phyloP scores from a whole-genome alignment of 1,284 basidiomycete species.

The Ustilago sp. region DNA sequence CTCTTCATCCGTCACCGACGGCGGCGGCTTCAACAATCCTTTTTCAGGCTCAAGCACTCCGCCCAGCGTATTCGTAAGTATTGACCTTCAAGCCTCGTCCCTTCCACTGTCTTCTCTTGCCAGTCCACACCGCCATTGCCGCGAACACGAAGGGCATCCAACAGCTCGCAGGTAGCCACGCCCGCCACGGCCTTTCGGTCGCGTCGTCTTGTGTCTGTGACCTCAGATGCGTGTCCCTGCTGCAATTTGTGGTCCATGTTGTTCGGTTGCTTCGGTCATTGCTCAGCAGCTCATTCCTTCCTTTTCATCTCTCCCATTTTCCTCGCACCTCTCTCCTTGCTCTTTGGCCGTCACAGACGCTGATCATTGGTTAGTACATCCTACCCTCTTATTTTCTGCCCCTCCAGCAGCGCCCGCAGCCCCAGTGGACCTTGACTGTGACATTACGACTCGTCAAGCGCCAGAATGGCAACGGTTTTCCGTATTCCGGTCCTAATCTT shows the following conservation, averaged over 20 bases:
- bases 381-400: constrained; percentile 16
- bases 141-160: not conserved
- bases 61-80: constrained; percentile 63
- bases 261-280: not conserved
- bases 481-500: constrained; percentile 35
- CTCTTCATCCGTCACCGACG: constrained; percentile 19
- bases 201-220: not conserved
- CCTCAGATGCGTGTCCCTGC: not conserved
- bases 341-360: constrained; percentile 37
- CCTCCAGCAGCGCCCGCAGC: constrained; percentile 6
- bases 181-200: not conserved
- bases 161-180: not conserved
- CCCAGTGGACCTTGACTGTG: not conserved
- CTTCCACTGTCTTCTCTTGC: no score
- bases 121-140: not conserved
- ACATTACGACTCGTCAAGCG: constrained; percentile 22
- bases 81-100: not conserved
- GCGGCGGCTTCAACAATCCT: constrained; percentile 19
- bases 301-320: constrained; percentile 9
- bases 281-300: constrained; percentile 18
- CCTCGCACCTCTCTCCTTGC: not conserved
- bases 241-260: not conserved
- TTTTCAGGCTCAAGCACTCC: constrained; percentile 45
- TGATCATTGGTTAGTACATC: constrained; percentile 61
- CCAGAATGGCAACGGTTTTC: constrained; percentile 20